Evolutionary conservation across 2,329 filamentous ascomycete species (phyloP).

Genomic region (Aulographum hederae): DNA sequence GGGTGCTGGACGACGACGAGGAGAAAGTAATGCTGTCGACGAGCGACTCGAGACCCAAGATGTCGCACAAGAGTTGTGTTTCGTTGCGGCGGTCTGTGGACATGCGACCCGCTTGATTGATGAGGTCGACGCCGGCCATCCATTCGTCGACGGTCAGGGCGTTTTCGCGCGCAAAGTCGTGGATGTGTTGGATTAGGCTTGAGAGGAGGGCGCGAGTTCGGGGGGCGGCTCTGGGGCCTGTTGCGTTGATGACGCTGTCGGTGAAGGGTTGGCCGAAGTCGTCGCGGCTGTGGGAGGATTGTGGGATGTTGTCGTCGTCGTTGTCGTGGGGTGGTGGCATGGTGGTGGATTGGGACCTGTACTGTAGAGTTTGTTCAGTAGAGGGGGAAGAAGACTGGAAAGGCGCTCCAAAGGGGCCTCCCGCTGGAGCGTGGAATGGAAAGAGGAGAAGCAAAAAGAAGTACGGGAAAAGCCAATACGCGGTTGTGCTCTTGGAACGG

Average conservation of each 20-base stretch:
- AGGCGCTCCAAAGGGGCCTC: too few relatives aligned
- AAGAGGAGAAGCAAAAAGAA: too few relatives aligned
- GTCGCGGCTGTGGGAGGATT: too few relatives aligned
- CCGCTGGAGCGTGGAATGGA: too few relatives aligned
- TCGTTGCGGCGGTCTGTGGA: conserved; percentile 50
- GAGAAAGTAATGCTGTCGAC: conserved; percentile 51
- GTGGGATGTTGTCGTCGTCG: too few relatives aligned
- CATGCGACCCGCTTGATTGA: not conserved
- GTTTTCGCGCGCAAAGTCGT: conserved; percentile 62
- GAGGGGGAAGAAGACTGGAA: too few relatives aligned
- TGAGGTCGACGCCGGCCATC: conserved; percentile 42
- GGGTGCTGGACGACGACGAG: conserved; percentile 39
- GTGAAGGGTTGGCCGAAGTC: conserved; percentile 66
- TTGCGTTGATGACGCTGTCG: conserved; percentile 51
- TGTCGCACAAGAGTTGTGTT: conserved; percentile 52
- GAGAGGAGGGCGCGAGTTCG: conserved; percentile 45
- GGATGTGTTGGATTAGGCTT: conserved; percentile 50
- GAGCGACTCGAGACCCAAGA: conserved; percentile 56
- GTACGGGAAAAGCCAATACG: too few relatives aligned
- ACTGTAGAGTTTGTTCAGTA: too few relatives aligned
- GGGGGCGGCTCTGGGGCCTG: conserved; percentile 49
- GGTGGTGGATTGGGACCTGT: too few relatives aligned
- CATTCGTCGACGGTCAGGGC: conserved; percentile 63
- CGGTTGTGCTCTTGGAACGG: too few relatives aligned
- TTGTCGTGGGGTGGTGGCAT: too few relatives aligned